phyloP scores from a whole-genome alignment of 352 stramenopile genomes.

The Elongisporangium senticosum region DNA sequence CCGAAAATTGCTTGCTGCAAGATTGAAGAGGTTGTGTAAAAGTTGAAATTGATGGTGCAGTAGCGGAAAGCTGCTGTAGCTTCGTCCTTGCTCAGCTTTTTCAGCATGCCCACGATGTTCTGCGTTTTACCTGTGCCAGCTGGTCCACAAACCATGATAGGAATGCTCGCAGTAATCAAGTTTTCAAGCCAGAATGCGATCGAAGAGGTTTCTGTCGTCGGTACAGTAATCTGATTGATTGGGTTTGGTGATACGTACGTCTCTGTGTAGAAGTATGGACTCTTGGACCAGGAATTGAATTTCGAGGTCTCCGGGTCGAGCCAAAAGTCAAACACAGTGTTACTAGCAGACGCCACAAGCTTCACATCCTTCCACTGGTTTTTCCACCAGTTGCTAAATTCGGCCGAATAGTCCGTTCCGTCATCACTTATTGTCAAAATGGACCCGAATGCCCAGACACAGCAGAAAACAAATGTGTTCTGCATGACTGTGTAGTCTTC shows the following conservation, averaged over 20 bases:
- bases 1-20: constrained; percentile 91
- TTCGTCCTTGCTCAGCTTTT: constrained; percentile 88
- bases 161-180: constrained; percentile 85
- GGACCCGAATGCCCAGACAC: constrained; percentile 94
- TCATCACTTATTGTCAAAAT: constrained; percentile 91
- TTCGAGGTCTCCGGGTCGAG: constrained; percentile 88
- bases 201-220: constrained; percentile 93
- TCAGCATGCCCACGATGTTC: constrained; percentile 93
- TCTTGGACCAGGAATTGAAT: constrained; percentile 95
- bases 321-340: constrained; percentile 98
- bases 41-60: constrained; percentile 97
- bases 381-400: constrained; percentile 96
- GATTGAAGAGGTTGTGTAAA: constrained; percentile 93
- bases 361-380: constrained; percentile 95
- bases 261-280: constrained; percentile 92
- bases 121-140: constrained; percentile 94
- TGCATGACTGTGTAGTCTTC: constrained; percentile 78
- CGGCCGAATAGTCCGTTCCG: constrained; percentile 90
- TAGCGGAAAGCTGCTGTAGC: constrained; percentile 77
- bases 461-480: constrained; percentile 95
- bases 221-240: constrained; percentile 90
- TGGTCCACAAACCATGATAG: constrained; percentile 93
- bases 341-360: constrained; percentile 87
- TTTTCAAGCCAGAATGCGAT: constrained; percentile 96
- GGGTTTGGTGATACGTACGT: constrained; percentile 80